Conservation (phyloP, 2,329 filamentous ascomycete genomes). For the Helotiales sp. region DNA sequence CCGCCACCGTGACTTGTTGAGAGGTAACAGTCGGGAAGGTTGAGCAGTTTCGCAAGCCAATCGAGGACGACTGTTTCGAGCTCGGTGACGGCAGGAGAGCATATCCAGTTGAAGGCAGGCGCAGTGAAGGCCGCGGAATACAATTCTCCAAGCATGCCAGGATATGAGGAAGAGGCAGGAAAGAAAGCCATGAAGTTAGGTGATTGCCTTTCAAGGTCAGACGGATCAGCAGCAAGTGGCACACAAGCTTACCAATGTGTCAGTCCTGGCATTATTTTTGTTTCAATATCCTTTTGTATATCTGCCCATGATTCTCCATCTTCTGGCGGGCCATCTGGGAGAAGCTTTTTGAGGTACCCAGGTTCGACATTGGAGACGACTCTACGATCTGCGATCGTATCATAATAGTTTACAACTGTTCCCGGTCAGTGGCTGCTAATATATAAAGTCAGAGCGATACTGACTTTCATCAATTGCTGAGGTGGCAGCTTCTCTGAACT, state of each 20-base stretch:
- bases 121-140: slow-evolving; percentile 87
- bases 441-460: slow-evolving; percentile 32
- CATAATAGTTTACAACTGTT: slow-evolving; percentile 80
- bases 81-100: slow-evolving; percentile 87
- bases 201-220: slow-evolving; percentile 58
- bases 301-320: slow-evolving; percentile 71
- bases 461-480: slow-evolving; percentile 80
- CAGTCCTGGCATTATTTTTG: slow-evolving; percentile 85
- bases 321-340: slow-evolving; percentile 66
- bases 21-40: slow-evolving; percentile 70
- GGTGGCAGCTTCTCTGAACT: slow-evolving; percentile 77
- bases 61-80: slow-evolving; percentile 91
- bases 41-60: slow-evolving; percentile 79
- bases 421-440: slow-evolving; percentile 14
- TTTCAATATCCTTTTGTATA: slow-evolving; percentile 81
- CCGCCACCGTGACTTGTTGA: slow-evolving; percentile 77
- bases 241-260: slow-evolving; percentile 69
- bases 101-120: slow-evolving; percentile 97
- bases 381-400: slow-evolving; percentile 66
- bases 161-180: slow-evolving; percentile 78
- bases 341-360: slow-evolving; percentile 79
- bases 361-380: slow-evolving; percentile 79
- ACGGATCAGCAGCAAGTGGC: background rate
- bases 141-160: slow-evolving; percentile 86
- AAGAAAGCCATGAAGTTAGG: slow-evolving; percentile 98